A percentile compares a stretch with the other conserved stretches of the same genome.
Evolutionary conservation across 345 rosid species (phyloP).

Genomic region (Hypericum androsaemum): DNA sequence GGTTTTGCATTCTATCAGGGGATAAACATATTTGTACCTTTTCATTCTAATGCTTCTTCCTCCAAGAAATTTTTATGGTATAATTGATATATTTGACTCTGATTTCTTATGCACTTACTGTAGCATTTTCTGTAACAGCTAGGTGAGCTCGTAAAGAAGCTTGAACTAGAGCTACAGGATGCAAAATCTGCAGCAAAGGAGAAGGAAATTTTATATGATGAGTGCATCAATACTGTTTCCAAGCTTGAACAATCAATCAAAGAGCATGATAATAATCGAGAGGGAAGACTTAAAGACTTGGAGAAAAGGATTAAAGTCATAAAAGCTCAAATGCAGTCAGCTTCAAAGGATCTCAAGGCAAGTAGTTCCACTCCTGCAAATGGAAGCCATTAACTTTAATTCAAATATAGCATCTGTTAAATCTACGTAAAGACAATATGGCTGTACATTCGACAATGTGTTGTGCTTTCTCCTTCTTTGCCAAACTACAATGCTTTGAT

Average conservation of each 20-base stretch:
- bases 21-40: slow-evolving; percentile 4
- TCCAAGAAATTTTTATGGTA: slow-evolving; percentile 4
- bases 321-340: slow-evolving; percentile 63
- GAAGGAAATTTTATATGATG: slow-evolving; percentile 47
- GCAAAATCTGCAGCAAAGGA: slow-evolving; percentile 53
- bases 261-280: slow-evolving; percentile 75
- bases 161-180: slow-evolving; percentile 74
- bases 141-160: slow-evolving; percentile 68
- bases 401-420: no score
- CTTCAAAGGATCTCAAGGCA: slow-evolving; percentile 79
- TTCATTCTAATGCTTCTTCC: slow-evolving; percentile 1
- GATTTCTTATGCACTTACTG: no score
- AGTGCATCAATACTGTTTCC: slow-evolving; percentile 40
- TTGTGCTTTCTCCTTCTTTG: no score
- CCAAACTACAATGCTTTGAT: no score
- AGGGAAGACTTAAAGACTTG: slow-evolving; percentile 66
- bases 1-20: slow-evolving; percentile 33
- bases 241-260: slow-evolving; percentile 66
- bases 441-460: no score
- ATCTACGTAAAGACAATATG: no score
- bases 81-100: neutral
- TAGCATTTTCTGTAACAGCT: slow-evolving; percentile 25
- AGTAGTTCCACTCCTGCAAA: no score
- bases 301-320: slow-evolving; percentile 59
- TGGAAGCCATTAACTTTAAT: no score